Conservation (phyloP, 768 basidiomycete species). For the Psilocybe tampanensis region DNA sequence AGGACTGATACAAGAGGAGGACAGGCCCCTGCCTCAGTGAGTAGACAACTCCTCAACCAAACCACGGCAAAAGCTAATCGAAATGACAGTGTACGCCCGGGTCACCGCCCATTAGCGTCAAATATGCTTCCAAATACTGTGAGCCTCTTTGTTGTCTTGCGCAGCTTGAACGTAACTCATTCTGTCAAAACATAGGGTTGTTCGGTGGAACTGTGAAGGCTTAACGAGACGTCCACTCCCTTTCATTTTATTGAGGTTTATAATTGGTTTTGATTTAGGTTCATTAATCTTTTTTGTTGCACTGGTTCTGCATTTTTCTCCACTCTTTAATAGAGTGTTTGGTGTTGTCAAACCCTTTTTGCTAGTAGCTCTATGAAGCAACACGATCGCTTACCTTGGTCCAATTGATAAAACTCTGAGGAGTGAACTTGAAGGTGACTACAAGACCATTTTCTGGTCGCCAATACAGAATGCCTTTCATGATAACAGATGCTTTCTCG, state of each 20-base stretch:
- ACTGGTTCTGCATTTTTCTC: slow-evolving; percentile 3
- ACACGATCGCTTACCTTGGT: not conserved
- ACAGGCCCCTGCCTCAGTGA: slow-evolving; percentile 52
- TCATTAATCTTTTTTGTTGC: not conserved
- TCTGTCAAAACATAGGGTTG: slow-evolving; percentile 21
- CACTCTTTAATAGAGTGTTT: not conserved
- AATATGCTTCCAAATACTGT: slow-evolving; percentile 58
- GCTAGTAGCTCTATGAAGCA: not conserved
- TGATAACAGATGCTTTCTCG: too few relatives aligned
- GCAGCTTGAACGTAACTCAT: not conserved
- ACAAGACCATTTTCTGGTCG: too few relatives aligned
- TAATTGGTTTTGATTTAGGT: not conserved
- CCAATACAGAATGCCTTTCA: too few relatives aligned
- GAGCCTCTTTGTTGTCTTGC: slow-evolving; percentile 21
- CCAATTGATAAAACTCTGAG: too few relatives aligned
- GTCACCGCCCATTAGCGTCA: slow-evolving; percentile 43
- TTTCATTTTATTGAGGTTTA: not conserved
- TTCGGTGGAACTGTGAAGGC: slow-evolving; percentile 18
- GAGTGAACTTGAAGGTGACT: too few relatives aligned
- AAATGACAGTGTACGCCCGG: slow-evolving; percentile 41
- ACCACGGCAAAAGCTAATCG: not conserved
- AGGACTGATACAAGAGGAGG: slow-evolving; percentile 56
- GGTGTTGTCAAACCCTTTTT: not conserved
- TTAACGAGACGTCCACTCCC: not conserved
- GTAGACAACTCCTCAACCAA: slow-evolving; percentile 14